These are phyloP conservation scores for Pythium coloratum DNA, from an alignment of 352 stramenopile species.

Conservation along the genomic window DNA sequence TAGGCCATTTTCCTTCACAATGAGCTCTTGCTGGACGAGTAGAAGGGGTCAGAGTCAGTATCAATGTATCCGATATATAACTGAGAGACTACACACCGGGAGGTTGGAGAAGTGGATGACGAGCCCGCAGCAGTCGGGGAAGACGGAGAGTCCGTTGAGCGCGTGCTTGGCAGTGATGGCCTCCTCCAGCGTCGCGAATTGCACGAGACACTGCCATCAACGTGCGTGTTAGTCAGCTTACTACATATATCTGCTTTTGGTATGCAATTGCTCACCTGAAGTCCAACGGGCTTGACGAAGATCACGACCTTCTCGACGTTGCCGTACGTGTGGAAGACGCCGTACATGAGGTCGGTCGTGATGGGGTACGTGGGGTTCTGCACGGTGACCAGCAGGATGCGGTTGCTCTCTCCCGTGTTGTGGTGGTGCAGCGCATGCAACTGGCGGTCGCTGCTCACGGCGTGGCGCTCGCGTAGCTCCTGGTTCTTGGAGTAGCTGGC, in stretches of 20 bases:
- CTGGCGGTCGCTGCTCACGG: slow-evolving; percentile 11
- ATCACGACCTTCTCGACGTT: slow-evolving; percentile 61
- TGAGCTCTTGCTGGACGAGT: slow-evolving; percentile 44
- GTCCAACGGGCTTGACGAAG: slow-evolving; percentile 57
- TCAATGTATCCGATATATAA: not conserved
- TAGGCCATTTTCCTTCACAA: slow-evolving; percentile 62
- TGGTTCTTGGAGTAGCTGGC: slow-evolving; percentile 64
- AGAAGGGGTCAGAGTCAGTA: not conserved
- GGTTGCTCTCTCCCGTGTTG: slow-evolving; percentile 34
- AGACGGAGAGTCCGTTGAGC: slow-evolving; percentile 56
- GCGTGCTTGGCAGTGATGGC: slow-evolving; percentile 42
- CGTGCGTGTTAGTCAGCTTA: not conserved
- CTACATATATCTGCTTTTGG: not conserved
- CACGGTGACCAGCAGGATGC: slow-evolving; percentile 66
- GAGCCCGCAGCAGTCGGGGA: slow-evolving; percentile 58
- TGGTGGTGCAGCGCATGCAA: slow-evolving; percentile 8
- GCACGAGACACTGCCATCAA: slow-evolving; percentile 45
- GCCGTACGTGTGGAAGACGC: slow-evolving; percentile 50
- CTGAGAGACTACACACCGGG: slow-evolving; percentile 24
- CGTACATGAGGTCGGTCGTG: slow-evolving; percentile 51
- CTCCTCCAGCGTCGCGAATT: slow-evolving; percentile 48
- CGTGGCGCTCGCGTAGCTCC: slow-evolving; percentile 45
- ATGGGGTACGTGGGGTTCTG: slow-evolving; percentile 66
- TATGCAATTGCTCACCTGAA: slow-evolving; percentile 30
- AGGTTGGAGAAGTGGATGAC: slow-evolving; percentile 68